Evolutionary conservation across 2,329 filamentous ascomycete species (phyloP).

Genomic region (Penicillium sp.): DNA sequence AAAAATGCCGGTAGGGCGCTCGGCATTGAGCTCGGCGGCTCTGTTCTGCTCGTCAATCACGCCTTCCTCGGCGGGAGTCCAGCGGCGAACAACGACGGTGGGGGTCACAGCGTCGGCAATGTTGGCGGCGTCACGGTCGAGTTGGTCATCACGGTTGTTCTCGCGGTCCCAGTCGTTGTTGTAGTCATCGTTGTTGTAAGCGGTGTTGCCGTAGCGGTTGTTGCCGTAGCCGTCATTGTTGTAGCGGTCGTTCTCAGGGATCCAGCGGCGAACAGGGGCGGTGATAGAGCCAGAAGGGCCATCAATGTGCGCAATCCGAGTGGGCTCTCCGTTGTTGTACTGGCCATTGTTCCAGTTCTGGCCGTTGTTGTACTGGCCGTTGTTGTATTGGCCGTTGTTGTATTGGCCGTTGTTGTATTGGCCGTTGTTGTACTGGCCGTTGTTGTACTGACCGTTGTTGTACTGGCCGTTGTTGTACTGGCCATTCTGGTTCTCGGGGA

Average conservation of each 20-base stretch:
- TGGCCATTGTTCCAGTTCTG: not conserved
- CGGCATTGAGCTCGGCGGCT: not conserved
- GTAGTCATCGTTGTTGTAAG: not conserved
- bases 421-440: not conserved
- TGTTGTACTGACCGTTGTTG: not conserved
- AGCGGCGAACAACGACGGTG: not conserved
- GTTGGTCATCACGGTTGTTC: constrained; percentile 11
- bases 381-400: not conserved
- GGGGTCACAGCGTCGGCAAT: not conserved
- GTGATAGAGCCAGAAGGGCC: not conserved
- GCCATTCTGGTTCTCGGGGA: not conserved
- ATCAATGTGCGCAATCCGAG: not conserved
- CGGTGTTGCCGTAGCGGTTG: not conserved
- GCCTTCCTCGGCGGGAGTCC: not conserved
- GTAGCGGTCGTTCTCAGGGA: not conserved
- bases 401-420: not conserved
- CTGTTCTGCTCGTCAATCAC: not conserved
- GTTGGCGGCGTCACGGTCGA: not conserved
- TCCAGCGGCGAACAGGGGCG: constrained; percentile 4
- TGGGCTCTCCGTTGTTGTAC: not conserved
- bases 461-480: not conserved
- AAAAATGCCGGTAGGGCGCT: not conserved
- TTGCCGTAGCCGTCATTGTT: constrained; percentile 1
- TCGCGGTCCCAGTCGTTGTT: constrained; percentile 12
- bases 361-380: not conserved